These are phyloP conservation scores for Colletotrichum gigasporum DNA, from an alignment of 2,329 filamentous ascomycete genomes.

Conservation along the genomic window DNA sequence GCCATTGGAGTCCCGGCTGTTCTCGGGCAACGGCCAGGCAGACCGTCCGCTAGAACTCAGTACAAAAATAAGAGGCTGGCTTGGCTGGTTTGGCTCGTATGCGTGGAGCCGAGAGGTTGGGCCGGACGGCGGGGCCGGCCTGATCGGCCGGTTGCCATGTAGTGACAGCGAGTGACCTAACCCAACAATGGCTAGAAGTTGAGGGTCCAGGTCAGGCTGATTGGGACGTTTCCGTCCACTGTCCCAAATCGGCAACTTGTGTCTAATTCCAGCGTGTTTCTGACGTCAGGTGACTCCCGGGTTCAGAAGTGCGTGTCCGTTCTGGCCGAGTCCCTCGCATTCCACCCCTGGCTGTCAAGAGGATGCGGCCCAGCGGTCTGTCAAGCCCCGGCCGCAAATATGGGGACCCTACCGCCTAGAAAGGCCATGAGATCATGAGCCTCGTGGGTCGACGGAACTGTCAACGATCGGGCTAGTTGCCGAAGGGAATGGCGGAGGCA, in stretches of 20 bases:
- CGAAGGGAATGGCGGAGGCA: background rate
- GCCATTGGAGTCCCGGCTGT: too few relatives aligned
- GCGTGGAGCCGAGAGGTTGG: slow-evolving; percentile 14
- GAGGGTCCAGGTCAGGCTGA: background rate
- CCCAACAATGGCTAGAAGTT: background rate
- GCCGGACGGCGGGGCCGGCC: slow-evolving; percentile 5
- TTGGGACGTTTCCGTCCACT: slow-evolving; percentile 2
- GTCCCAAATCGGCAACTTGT: background rate
- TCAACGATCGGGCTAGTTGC: slow-evolving; percentile 13
- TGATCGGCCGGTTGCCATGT: slow-evolving; percentile 15
- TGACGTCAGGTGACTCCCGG: slow-evolving; percentile 13
- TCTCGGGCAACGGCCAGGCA: too few relatives aligned
- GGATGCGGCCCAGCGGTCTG: background rate
- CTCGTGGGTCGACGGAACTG: slow-evolving; percentile 15
- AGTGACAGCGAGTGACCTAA: background rate
- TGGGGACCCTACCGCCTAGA: slow-evolving; percentile 3
- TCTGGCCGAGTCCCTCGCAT: background rate
- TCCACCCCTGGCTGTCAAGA: background rate
- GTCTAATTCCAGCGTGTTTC: slow-evolving; percentile 10
- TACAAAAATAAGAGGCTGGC: too few relatives aligned
- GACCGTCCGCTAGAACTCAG: too few relatives aligned
- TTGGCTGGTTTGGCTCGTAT: background rate
- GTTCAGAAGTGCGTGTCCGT: background rate
- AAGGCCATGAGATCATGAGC: slow-evolving; percentile 20
- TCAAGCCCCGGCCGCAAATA: slow-evolving; percentile 12